Base-by-base conservation (phyloP, 306 rosid species). In the Trifolium repens region DNA sequence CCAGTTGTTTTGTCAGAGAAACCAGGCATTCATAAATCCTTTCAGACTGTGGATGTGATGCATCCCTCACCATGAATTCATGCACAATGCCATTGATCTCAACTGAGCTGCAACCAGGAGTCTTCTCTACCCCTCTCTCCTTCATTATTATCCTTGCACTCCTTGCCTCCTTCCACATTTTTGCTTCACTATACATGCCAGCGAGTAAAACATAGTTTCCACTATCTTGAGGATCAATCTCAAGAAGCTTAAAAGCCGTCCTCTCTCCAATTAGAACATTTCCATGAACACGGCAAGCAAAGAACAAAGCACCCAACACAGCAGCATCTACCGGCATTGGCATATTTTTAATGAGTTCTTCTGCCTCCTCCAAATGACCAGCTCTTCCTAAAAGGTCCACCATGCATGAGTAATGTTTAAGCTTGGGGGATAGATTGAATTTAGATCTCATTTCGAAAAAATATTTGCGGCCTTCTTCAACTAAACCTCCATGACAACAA, bases 381-480 rank as follows among this genome's bases (percentile, higher is more conserved):
- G 92, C 92, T 85, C 93, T 83, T 61, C 97, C 96, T 16, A 93
- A 72, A 85, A 93, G 97, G 82, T 93, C 93, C 80, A 88, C 93
- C 92, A 89, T 85, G 87, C 93, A 91, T 22, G 97, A 88, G 78
- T 87, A 93, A 79, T 91, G 94, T 81, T 87, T 89, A 59, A 83
- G 84, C 71, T 72, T 76, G 8, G 97, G 93, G 52, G 75, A 74
- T 71, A 91, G 49, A 71, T 78, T 69, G 55, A 72, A 80, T 65
- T 78, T 71, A 34, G 82, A 69, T 77, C 75, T 84, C 93, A 93
- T 93, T 69, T 89, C 83, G 73, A 77, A 73, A 82, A 93, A 89
- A 61, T 80, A 85, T 43, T 80, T 74, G 34, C 88, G 87, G 73
- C 98, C 98, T 50, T 91, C 88, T 46, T 87, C 91, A 70, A 89